A percentile compares a stretch with the other conserved stretches of the same genome.
Conservation (phyloP, 1,139 yeast species). For the Candida anutae region DNA sequence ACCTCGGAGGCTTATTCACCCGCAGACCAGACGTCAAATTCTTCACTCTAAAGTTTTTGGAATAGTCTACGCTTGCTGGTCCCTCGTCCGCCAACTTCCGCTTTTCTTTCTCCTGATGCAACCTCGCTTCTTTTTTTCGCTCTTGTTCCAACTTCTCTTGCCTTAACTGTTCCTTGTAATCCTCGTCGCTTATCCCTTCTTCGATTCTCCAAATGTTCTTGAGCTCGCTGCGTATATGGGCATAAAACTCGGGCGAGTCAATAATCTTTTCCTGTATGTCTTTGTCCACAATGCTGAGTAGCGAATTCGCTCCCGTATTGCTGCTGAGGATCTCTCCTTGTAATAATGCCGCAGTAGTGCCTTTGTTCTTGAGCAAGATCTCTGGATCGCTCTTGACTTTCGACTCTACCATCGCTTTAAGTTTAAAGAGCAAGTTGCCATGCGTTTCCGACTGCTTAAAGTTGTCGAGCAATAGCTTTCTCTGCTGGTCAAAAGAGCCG, state of each 20-base stretch:
- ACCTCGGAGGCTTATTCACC: slow-evolving; percentile 25
- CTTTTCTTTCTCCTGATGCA: slow-evolving; percentile 2
- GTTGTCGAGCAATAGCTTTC: slow-evolving; percentile 35
- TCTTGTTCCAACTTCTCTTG: slow-evolving; percentile 11
- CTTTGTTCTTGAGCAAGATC: slow-evolving; percentile 41
- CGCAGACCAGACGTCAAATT: slow-evolving; percentile 13
- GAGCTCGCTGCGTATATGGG: slow-evolving; percentile 23
- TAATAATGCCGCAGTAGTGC: slow-evolving; percentile 45
- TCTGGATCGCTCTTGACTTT: slow-evolving; percentile 44
- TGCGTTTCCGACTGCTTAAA: slow-evolving; percentile 40
- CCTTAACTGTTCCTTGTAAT: slow-evolving; percentile 20
- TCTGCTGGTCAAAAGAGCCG: slow-evolving; percentile 43
- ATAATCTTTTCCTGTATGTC: slow-evolving; percentile 41
- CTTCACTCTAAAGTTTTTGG: slow-evolving; percentile 23
- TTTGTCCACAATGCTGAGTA: slow-evolving; percentile 35
- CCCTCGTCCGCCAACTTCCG: slow-evolving; percentile 6
- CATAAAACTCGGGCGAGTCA: slow-evolving; percentile 36
- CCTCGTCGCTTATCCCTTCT: slow-evolving; percentile 36
- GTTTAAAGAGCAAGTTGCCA: slow-evolving; percentile 30
- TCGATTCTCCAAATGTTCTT: slow-evolving; percentile 26
- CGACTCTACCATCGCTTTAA: slow-evolving; percentile 37
- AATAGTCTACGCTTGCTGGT: slow-evolving; percentile 9
- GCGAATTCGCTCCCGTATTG: slow-evolving; percentile 6
- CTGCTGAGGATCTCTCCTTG: slow-evolving; percentile 39
- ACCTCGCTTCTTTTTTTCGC: slow-evolving; percentile 1